phyloP scores from a whole-genome alignment of 1,284 basidiomycete species.

The Puccinia hordei region DNA sequence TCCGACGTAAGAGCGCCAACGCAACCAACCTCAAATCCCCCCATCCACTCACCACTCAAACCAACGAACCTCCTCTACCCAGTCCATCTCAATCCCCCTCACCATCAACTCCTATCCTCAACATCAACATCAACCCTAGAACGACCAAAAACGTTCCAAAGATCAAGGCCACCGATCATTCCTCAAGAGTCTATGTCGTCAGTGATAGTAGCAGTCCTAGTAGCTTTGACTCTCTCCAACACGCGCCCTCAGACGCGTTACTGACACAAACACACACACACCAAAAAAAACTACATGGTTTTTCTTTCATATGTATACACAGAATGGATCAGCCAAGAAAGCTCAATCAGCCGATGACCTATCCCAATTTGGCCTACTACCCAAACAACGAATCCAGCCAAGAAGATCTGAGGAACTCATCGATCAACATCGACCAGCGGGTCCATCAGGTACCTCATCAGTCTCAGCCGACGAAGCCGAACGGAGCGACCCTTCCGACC shows the following conservation, averaged over 20 bases:
- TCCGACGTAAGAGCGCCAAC: constrained; percentile 36
- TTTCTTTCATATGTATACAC: not conserved
- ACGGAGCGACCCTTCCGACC: not conserved
- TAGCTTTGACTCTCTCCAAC: no score
- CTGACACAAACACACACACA: no score
- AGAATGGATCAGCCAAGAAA: constrained; percentile 39
- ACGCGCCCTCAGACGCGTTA: no score
- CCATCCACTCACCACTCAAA: constrained; percentile 3
- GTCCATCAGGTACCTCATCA: no score
- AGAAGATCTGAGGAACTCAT: constrained; percentile 23
- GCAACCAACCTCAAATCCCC: constrained; percentile 11
- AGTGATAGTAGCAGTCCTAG: no score
- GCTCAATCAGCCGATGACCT: constrained; percentile 47
- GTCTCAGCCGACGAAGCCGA: not conserved
- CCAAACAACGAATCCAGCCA: constrained; percentile 39
- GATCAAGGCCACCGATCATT: constrained; percentile 8
- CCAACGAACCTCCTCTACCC: not conserved
- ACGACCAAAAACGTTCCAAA: no score
- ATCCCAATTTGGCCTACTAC: constrained; percentile 44
- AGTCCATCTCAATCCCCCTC: not conserved
- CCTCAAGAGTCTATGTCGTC: not conserved
- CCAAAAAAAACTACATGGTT: no score
- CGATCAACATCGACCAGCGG: not conserved
- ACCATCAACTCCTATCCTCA: not conserved
- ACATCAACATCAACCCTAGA: not conserved